These are phyloP conservation scores for Laetiporus sulphureus DNA, from an alignment of 1,284 basidiomycete species.

Conservation along the genomic window DNA sequence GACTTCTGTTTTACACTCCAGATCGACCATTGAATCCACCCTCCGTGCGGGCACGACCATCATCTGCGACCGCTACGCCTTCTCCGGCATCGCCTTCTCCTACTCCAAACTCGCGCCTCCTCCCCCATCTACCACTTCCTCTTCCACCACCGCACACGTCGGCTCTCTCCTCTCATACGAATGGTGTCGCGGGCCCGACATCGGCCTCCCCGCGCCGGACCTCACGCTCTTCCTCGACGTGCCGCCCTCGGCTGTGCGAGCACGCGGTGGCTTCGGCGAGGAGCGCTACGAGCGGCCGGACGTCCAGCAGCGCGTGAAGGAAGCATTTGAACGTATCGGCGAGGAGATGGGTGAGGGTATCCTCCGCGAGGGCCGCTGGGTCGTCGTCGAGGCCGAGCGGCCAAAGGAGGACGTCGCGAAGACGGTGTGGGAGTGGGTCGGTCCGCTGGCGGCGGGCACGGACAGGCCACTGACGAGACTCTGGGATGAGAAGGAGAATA, in stretches of 20 bases:
- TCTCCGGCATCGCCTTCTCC: slow-evolving; percentile 95
- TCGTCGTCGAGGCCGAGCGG: slow-evolving; percentile 58
- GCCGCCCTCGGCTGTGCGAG: slow-evolving; percentile 60
- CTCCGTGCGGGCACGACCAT: slow-evolving; percentile 68
- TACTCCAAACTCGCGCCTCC: slow-evolving; percentile 50
- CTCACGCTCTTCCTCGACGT: slow-evolving; percentile 86
- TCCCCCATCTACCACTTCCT: no score
- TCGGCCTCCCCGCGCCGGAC: slow-evolving; percentile 85
- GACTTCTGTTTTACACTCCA: slow-evolving; percentile 24
- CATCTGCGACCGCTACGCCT: slow-evolving; percentile 93
- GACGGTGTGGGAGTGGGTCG: slow-evolving; percentile 50
- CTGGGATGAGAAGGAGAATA: slow-evolving; percentile 32
- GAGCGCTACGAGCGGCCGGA: slow-evolving; percentile 86
- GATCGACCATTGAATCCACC: slow-evolving; percentile 56
- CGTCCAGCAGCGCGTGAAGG: slow-evolving; percentile 65
- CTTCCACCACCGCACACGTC: no score
- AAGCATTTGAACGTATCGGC: slow-evolving; percentile 59
- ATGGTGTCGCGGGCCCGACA: slow-evolving; percentile 86
- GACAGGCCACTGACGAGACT: slow-evolving; percentile 33
- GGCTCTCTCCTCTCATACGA: slow-evolving; percentile 35
- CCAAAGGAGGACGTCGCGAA: slow-evolving; percentile 49
- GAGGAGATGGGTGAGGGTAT: slow-evolving; percentile 37
- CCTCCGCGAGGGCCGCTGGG: slow-evolving; percentile 39
- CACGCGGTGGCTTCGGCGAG: slow-evolving; percentile 83
- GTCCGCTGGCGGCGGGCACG: slow-evolving; percentile 31